A percentile compares a stretch with the other conserved stretches of the same genome.
Evolutionary conservation across 1,139 yeast genomes (phyloP).

Genomic region (Kodamaea arcana): DNA sequence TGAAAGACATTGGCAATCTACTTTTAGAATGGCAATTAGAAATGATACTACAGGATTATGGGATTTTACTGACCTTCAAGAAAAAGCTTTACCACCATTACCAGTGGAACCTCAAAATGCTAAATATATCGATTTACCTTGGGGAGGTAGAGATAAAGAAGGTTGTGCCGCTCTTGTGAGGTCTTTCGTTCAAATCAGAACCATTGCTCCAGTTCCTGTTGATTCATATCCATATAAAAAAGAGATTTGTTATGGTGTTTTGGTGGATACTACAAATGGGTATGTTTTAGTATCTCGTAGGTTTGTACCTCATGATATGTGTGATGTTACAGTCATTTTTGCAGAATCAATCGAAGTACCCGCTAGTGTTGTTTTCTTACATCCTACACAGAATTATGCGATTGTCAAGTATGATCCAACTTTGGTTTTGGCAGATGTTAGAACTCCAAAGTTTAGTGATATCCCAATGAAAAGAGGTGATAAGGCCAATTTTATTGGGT

Average conservation of each 20-base stretch:
- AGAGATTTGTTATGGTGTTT: conserved; percentile 69
- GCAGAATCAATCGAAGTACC: conserved; percentile 85
- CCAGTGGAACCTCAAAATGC: conserved; percentile 53
- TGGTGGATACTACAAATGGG: conserved; percentile 76
- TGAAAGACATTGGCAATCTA: conserved; percentile 82
- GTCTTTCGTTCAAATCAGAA: conserved; percentile 64
- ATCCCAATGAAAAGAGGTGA: conserved; percentile 71
- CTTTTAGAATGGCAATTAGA: conserved; percentile 68
- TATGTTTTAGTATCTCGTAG: conserved; percentile 75
- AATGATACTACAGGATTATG: conserved; percentile 83
- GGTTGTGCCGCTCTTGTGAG: conserved; percentile 51
- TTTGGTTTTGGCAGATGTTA: conserved; percentile 40
- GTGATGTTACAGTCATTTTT: conserved; percentile 73
- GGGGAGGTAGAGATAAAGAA: conserved; percentile 41
- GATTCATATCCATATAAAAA: conserved; percentile 69
- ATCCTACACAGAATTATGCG: conserved; percentile 86
- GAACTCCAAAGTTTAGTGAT: conserved; percentile 60
- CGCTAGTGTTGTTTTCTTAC: conserved; percentile 76
- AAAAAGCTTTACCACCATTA: conserved; percentile 53
- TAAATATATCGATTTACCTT: conserved; percentile 65
- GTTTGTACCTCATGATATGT: conserved; percentile 78
- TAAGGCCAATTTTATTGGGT: conserved; percentile 71
- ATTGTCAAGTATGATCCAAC: conserved; percentile 78
- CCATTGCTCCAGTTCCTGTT: conserved; percentile 61
- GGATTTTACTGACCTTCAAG: conserved; percentile 74